Percentiles rank a stretch among this genome's conserved stretches.
phyloP scores from a whole-genome alignment of 208 protist species.

The Strigomonas culicis region DNA sequence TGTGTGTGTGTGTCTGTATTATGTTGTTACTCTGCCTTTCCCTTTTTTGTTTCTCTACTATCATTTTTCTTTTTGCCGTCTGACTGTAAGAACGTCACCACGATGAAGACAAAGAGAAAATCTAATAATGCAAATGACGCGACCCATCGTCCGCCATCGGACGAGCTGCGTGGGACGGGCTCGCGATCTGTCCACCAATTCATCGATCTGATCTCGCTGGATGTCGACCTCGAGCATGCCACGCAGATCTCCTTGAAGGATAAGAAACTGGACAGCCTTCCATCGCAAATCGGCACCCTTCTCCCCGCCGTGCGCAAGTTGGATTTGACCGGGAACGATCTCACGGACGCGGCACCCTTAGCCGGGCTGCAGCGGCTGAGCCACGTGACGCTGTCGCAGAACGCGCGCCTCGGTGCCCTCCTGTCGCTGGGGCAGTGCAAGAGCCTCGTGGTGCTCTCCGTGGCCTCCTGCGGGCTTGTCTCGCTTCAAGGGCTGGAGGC shows the following conservation, averaged over 20 bases:
- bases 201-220: conserved; percentile 64
- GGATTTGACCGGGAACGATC: conserved; percentile 58
- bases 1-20: conserved; percentile 12
- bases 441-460: conserved; percentile 55
- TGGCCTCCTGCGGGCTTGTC: conserved; percentile 54
- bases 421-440: conserved; percentile 40
- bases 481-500: conserved; percentile 65
- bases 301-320: conserved; percentile 59
- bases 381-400: conserved; percentile 62
- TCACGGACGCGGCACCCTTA: conserved; percentile 45
- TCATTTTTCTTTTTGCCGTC: background rate
- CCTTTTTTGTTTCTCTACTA: conserved; percentile 13
- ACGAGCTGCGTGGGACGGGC: background rate
- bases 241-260: conserved; percentile 43
- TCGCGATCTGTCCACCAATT: conserved; percentile 35
- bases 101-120: background rate
- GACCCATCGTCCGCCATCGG: background rate
- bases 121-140: background rate
- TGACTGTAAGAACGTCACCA: background rate
- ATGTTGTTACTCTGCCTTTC: background rate
- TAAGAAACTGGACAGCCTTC: conserved; percentile 43
- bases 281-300: conserved; percentile 42
- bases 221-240: conserved; percentile 64
- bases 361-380: conserved; percentile 46
- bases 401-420: conserved; percentile 27